Evolutionary conservation across 2,329 filamentous ascomycete species (phyloP).

Genomic region (Ophiostoma sp.): DNA sequence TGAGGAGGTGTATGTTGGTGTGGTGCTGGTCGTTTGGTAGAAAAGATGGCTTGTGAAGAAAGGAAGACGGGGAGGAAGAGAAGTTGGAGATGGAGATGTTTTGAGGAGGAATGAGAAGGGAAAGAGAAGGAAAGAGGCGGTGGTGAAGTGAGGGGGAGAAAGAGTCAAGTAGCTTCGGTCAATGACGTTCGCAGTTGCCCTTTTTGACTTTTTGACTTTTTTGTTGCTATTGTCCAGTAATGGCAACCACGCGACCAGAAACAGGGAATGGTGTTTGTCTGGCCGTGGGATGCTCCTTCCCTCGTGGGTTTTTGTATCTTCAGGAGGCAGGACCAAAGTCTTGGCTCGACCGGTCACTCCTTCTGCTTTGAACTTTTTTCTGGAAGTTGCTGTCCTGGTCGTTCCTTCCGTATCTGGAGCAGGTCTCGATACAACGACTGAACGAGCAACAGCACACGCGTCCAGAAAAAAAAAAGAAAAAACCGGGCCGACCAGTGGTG

Average conservation of each 20-base stretch:
- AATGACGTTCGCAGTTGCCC: conserved; percentile 1
- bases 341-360: background rate
- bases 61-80: too few species aligned
- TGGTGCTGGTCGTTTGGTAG: background rate
- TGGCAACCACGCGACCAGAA: background rate
- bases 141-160: background rate
- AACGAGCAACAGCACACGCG: background rate
- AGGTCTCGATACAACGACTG: background rate
- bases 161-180: background rate
- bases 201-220: background rate
- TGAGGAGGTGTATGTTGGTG: background rate
- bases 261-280: background rate
- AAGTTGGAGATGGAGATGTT: background rate
- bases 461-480: background rate
- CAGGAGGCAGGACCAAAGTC: background rate
- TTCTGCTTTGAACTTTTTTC: background rate
- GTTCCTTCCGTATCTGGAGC: conserved; percentile 21
- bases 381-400: background rate
- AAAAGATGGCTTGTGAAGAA: background rate
- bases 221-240: background rate
- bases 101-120: background rate
- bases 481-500: conserved; percentile 3
- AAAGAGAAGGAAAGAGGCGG: background rate
- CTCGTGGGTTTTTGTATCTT: background rate
- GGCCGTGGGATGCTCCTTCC: conserved; percentile 12